These are phyloP conservation scores for Sugiyamaella japonica DNA, from an alignment of 1,139 yeast genomes.

Conservation along the genomic window DNA sequence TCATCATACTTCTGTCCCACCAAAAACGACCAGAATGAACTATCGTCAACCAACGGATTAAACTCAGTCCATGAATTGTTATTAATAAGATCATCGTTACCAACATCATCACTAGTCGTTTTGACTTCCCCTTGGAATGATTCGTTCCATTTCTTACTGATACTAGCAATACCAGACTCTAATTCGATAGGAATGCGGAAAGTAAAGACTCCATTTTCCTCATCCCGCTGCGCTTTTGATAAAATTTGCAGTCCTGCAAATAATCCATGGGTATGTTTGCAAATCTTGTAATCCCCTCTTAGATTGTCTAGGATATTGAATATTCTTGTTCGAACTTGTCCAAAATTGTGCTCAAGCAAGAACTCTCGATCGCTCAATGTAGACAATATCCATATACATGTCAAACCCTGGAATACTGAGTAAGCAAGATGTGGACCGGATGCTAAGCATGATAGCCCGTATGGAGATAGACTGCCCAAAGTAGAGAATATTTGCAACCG, in stretches of 20 bases:
- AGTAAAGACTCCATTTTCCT: constrained; percentile 8
- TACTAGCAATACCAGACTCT: constrained; percentile 13
- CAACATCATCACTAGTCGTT: background rate
- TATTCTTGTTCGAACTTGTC: constrained; percentile 4
- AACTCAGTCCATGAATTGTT: constrained; percentile 5
- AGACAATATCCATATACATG: constrained; percentile 17
- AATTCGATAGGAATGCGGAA: constrained; percentile 13
- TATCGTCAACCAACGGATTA: constrained; percentile 10
- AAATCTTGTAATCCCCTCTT: constrained; percentile 10
- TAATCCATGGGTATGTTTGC: constrained; percentile 15
- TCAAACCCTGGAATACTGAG: constrained; percentile 15
- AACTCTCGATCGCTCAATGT: constrained; percentile 10
- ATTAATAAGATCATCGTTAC: too few relatives aligned
- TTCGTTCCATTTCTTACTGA: constrained; percentile 13
- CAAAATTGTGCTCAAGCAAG: constrained; percentile 14
- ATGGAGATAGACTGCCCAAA: constrained; percentile 12
- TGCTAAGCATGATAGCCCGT: constrained; percentile 15
- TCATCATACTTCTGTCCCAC: constrained; percentile 8
- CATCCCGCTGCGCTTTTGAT: constrained; percentile 12
- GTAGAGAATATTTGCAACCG: constrained; percentile 15
- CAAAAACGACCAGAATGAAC: constrained; percentile 10
- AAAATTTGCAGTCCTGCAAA: constrained; percentile 16
- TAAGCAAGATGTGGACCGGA: constrained; percentile 14
- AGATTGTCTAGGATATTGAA: constrained; percentile 8
- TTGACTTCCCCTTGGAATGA: constrained; percentile 3